Evolutionary conservation across 768 basidiomycete genomes (phyloP).

Genomic region (Leucocoprinus leucothites): DNA sequence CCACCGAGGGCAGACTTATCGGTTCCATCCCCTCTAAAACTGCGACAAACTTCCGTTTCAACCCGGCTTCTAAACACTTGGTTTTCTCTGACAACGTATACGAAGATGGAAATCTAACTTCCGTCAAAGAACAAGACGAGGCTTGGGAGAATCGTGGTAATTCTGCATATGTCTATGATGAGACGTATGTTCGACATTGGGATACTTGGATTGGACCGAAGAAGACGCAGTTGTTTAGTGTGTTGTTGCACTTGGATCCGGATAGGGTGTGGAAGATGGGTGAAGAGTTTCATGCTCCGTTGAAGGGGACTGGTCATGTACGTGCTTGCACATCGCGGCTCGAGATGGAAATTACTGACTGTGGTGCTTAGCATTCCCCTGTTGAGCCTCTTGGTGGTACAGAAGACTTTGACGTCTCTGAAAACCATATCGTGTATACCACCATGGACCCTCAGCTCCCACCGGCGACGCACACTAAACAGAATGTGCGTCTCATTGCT

Average conservation of each 20-base stretch:
- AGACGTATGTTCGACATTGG: conserved; percentile 74
- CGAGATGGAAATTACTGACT: background rate
- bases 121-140: conserved; percentile 68
- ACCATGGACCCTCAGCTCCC: conserved; percentile 80
- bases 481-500: conserved; percentile 51
- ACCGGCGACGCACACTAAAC: conserved; percentile 84
- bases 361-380: conserved; percentile 54
- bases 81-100: conserved; percentile 87
- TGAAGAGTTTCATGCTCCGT: conserved; percentile 50
- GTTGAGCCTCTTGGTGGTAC: conserved; percentile 87
- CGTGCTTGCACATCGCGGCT: conserved; percentile 18
- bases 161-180: conserved; percentile 69
- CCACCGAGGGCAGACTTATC: conserved; percentile 42
- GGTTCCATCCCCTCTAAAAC: conserved; percentile 68
- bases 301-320: conserved; percentile 72
- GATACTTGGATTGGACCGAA: conserved; percentile 75
- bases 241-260: conserved; percentile 46
- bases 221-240: conserved; percentile 67
- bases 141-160: conserved; percentile 71
- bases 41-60: conserved; percentile 70
- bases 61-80: conserved; percentile 51
- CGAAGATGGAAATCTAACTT: conserved; percentile 66
- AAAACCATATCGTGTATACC: conserved; percentile 72
- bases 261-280: conserved; percentile 55
- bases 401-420: conserved; percentile 76